phyloP scores from a whole-genome alignment of 2,329 filamentous ascomycete species.

The Lachnellula willkommii region DNA sequence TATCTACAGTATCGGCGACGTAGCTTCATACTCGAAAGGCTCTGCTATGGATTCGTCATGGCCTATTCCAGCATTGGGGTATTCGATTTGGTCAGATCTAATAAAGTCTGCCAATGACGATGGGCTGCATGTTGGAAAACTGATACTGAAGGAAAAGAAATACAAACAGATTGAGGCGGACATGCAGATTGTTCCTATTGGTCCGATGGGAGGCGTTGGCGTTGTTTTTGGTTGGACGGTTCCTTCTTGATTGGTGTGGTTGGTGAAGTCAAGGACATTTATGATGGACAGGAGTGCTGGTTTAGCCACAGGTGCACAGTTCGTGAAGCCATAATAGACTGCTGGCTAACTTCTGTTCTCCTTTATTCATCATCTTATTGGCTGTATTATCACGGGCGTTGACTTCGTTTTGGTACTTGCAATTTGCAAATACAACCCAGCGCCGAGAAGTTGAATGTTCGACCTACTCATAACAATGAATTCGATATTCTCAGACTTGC shows the following conservation, averaged over 20 bases:
- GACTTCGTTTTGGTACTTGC: too few relatives aligned
- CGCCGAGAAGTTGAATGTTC: too few relatives aligned
- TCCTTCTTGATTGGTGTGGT: background rate
- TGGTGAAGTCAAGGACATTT: background rate
- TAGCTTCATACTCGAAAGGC: slow-evolving; percentile 38
- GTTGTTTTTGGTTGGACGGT: background rate
- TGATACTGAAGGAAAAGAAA: background rate
- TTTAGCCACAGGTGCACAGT: background rate
- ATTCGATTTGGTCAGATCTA: background rate
- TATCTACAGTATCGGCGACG: slow-evolving; percentile 46
- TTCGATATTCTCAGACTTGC: too few relatives aligned
- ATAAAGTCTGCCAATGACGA: background rate
- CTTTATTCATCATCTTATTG: background rate
- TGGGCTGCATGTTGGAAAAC: background rate
- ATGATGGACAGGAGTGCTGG: background rate
- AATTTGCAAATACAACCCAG: too few relatives aligned
- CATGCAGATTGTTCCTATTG: background rate
- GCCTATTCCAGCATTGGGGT: slow-evolving; percentile 32
- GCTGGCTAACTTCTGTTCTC: background rate
- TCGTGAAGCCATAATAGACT: background rate
- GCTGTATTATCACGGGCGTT: background rate
- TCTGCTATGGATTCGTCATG: slow-evolving; percentile 37
- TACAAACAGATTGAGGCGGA: background rate
- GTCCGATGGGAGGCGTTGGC: background rate
- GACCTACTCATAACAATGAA: too few relatives aligned